These are phyloP conservation scores for Venturia asperata DNA, from an alignment of 2,329 filamentous ascomycete genomes.

Conservation along the genomic window DNA sequence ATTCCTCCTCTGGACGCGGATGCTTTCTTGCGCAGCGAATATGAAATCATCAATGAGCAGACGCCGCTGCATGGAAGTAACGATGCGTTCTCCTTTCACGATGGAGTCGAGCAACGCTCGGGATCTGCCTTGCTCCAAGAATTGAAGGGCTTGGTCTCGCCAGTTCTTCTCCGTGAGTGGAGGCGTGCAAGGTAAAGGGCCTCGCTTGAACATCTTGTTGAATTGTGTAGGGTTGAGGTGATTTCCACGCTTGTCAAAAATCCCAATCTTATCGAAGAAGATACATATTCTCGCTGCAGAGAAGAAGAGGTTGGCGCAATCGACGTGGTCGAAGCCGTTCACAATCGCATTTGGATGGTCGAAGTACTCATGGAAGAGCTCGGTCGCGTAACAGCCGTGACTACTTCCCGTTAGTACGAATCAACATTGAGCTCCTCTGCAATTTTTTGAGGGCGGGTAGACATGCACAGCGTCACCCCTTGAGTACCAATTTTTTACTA, in stretches of 20 bases:
- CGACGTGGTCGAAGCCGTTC: slow-evolving; percentile 16
- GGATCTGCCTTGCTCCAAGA: slow-evolving; percentile 20
- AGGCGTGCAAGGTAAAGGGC: slow-evolving; percentile 7
- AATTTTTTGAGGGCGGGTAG: too few species aligned
- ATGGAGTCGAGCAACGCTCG: slow-evolving; percentile 20
- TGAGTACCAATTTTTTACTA: too few species aligned
- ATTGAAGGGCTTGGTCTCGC: slow-evolving; percentile 21
- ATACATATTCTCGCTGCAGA: slow-evolving; percentile 21
- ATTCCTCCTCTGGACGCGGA: neutral
- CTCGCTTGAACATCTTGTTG: slow-evolving; percentile 6
- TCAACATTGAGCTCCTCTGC: neutral
- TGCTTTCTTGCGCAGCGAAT: slow-evolving; percentile 10
- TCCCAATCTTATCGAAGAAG: slow-evolving; percentile 12
- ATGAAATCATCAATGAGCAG: slow-evolving; percentile 11
- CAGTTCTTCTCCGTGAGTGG: slow-evolving; percentile 16
- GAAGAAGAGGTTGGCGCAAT: slow-evolving; percentile 22
- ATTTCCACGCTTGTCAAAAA: slow-evolving; percentile 5
- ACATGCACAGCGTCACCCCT: too few species aligned
- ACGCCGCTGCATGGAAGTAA: slow-evolving; percentile 1
- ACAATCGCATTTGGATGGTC: slow-evolving; percentile 12
- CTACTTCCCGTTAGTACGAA: neutral
- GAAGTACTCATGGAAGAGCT: slow-evolving; percentile 20
- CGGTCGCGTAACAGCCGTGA: slow-evolving; percentile 16
- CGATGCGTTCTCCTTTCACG: slow-evolving; percentile 13
- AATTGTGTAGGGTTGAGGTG: neutral